These are phyloP conservation scores for Candolleomyces aberdarensis DNA, from an alignment of 768 basidiomycete genomes.

Conservation along the genomic window DNA sequence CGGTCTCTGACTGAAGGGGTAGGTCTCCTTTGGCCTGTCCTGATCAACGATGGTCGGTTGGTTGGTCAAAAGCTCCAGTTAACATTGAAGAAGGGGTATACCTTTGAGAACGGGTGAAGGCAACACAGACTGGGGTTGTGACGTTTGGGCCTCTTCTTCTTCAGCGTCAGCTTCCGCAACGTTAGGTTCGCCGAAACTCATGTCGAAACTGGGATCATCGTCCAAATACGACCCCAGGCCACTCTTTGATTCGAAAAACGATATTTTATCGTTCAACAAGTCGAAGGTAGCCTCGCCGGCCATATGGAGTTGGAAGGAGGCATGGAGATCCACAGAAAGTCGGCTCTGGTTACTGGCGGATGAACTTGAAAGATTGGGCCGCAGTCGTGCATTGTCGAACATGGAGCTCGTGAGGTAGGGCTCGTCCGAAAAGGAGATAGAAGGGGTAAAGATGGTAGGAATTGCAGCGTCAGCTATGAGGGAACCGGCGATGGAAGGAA, in stretches of 20 bases:
- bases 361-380: slow-evolving; percentile 20
- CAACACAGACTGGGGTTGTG: no score
- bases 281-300: slow-evolving; percentile 49
- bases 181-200: slow-evolving; percentile 23
- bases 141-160: neutral
- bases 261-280: slow-evolving; percentile 50
- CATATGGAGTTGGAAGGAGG: slow-evolving; percentile 47
- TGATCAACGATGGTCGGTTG: no score
- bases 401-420: slow-evolving; percentile 3
- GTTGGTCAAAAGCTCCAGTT: no score
- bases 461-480: slow-evolving; percentile 22
- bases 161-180: slow-evolving; percentile 1
- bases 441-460: slow-evolving; percentile 18
- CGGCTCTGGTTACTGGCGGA: slow-evolving; percentile 29
- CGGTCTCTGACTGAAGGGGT: neutral
- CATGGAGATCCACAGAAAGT: slow-evolving; percentile 42
- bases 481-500: slow-evolving; percentile 8
- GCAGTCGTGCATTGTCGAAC: slow-evolving; percentile 20
- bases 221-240: slow-evolving; percentile 33
- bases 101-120: no score
- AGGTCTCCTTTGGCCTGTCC: neutral
- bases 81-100: no score
- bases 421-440: slow-evolving; percentile 18
- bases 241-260: slow-evolving; percentile 35
- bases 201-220: slow-evolving; percentile 41